Evolutionary conservation across 1,139 yeast species (phyloP).

Genomic region (Sugiyamaella sp.): DNA sequence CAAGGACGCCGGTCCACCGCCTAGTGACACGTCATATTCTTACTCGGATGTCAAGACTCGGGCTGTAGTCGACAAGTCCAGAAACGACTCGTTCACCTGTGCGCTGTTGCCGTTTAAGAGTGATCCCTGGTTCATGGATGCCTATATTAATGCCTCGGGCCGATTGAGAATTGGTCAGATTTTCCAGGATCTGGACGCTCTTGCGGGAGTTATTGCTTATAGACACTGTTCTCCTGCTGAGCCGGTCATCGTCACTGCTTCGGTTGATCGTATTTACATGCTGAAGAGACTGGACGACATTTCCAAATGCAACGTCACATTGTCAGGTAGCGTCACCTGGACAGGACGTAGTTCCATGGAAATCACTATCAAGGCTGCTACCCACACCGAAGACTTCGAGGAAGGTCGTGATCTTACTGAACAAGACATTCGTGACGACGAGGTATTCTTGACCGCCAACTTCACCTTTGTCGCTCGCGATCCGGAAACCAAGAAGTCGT

Average conservation of each 20-base stretch:
- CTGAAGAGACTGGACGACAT: conserved; percentile 83
- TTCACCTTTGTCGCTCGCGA: conserved; percentile 95
- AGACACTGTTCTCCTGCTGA: conserved; percentile 88
- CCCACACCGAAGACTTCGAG: conserved; percentile 57
- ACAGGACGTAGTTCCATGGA: conserved; percentile 96
- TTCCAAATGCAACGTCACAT: conserved; percentile 69
- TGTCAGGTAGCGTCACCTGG: conserved; percentile 91
- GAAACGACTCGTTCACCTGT: conserved; percentile 75
- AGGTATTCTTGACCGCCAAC: conserved; percentile 77
- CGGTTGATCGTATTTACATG: conserved; percentile 90
- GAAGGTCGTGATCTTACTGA: conserved; percentile 40
- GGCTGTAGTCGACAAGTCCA: conserved; percentile 68
- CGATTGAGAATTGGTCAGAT: conserved; percentile 87
- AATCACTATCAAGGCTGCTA: conserved; percentile 84
- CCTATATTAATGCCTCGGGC: conserved; percentile 87
- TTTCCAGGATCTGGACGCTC: conserved; percentile 87
- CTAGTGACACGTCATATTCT: conserved; percentile 71
- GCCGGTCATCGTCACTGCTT: conserved; percentile 92
- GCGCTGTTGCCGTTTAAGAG: conserved; percentile 80
- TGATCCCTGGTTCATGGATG: conserved; percentile 80
- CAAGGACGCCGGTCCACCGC: conserved; percentile 57
- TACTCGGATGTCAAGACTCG: conserved; percentile 55
- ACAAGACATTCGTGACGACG: conserved; percentile 49
- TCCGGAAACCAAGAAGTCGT: conserved; percentile 84
- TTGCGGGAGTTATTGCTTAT: conserved; percentile 87